Evolutionary conservation across 352 stramenopile genomes (phyloP).

Genomic region (Globisporangium camurandrum): DNA sequence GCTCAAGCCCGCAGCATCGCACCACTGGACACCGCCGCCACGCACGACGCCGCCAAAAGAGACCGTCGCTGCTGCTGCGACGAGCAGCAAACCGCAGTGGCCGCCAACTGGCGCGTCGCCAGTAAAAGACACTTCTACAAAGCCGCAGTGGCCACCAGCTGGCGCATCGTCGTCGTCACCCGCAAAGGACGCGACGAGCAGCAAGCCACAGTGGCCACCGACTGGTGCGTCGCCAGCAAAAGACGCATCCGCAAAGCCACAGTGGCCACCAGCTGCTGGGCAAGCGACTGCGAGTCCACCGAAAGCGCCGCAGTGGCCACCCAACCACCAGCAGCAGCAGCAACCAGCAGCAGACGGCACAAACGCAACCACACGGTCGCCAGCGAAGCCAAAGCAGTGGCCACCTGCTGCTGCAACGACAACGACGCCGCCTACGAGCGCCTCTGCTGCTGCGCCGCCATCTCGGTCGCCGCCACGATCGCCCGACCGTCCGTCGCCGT

Average conservation of each 20-base stretch:
- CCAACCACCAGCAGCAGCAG: constrained; percentile 14
- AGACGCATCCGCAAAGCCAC: constrained; percentile 12
- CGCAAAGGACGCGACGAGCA: constrained; percentile 2
- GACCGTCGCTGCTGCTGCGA: constrained; percentile 6
- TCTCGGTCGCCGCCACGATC: constrained; percentile 22
- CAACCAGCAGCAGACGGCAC: constrained; percentile 4
- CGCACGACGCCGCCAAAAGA: constrained; percentile 15
- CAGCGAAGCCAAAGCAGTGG: constrained; percentile 33
- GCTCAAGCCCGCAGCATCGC: constrained; percentile 3
- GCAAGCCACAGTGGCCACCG: constrained; percentile 33
- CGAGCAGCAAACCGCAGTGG: constrained; percentile 45
- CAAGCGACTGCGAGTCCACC: constrained; percentile 9
- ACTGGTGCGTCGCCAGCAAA: constrained; percentile 8
- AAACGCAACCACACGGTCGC: neutral
- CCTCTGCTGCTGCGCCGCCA: neutral
- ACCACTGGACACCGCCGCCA: constrained; percentile 3
- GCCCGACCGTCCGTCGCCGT: constrained; percentile 15
- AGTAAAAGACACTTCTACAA: constrained; percentile 14
- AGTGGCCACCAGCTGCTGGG: constrained; percentile 31
- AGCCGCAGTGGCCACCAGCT: constrained; percentile 17
- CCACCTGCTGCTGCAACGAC: constrained; percentile 19
- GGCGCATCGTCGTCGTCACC: neutral
- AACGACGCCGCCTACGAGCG: neutral
- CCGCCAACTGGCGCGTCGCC: constrained; percentile 15
- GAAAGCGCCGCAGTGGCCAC: constrained; percentile 41